phyloP scores from a whole-genome alignment of 257 asterid species.

The Primulina tabacum region DNA sequence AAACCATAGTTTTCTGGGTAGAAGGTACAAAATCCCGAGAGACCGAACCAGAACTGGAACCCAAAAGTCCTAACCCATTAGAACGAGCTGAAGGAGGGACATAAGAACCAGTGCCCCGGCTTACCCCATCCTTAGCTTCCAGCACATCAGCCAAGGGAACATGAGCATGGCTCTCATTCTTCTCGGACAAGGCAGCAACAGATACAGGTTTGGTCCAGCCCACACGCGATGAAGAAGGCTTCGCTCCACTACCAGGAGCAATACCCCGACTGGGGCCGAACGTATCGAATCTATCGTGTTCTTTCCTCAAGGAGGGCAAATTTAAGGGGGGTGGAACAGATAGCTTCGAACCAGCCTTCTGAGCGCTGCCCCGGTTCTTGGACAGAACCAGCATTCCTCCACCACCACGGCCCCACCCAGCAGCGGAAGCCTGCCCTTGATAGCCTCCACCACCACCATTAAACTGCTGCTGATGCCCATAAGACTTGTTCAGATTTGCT shows the following conservation, averaged over 20 bases:
- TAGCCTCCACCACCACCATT: slow-evolving; percentile 48
- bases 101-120: slow-evolving; percentile 50
- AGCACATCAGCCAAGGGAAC: slow-evolving; percentile 34
- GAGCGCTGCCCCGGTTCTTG: slow-evolving; percentile 49
- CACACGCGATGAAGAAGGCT: slow-evolving; percentile 77
- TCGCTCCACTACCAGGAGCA: slow-evolving; percentile 66
- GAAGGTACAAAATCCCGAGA: slow-evolving; percentile 38
- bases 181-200: slow-evolving; percentile 39
- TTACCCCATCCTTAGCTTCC: slow-evolving; percentile 42
- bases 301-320: slow-evolving; percentile 93
- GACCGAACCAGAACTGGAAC: slow-evolving; percentile 35
- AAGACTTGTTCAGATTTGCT: slow-evolving; percentile 80
- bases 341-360: slow-evolving; percentile 68
- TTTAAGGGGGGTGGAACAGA: slow-evolving; percentile 97
- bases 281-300: slow-evolving; percentile 72
- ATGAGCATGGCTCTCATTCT: slow-evolving; percentile 39
- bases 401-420: slow-evolving; percentile 58
- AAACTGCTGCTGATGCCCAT: slow-evolving; percentile 65
- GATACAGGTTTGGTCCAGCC: slow-evolving; percentile 85
- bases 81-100: slow-evolving; percentile 80
- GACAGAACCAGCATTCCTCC: slow-evolving; percentile 94
- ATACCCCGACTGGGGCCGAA: slow-evolving; percentile 53
- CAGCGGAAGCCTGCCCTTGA: slow-evolving; percentile 49
- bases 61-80: slow-evolving; percentile 36
- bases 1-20: slow-evolving; percentile 58